phyloP scores from a whole-genome alignment of 1,284 basidiomycete species.

The Leccinum fallax region DNA sequence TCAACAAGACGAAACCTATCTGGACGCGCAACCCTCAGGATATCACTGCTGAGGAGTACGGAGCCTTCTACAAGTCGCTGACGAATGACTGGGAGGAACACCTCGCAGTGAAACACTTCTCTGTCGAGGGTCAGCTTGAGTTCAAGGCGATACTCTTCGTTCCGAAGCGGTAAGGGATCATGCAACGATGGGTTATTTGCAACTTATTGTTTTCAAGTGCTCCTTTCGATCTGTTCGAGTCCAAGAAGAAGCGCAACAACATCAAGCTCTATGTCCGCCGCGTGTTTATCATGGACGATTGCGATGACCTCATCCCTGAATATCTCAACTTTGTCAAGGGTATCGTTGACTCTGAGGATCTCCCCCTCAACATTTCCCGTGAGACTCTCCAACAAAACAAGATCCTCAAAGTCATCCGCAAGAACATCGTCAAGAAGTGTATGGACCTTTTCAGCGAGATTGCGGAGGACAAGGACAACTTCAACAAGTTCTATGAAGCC shows the following conservation, averaged over 20 bases:
- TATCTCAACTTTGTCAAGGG: slow-evolving; percentile 99
- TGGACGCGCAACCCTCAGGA: slow-evolving; percentile 99
- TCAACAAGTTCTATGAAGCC: slow-evolving; percentile 94
- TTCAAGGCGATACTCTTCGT: slow-evolving; percentile 99
- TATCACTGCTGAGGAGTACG: slow-evolving; percentile 93
- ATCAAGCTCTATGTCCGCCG: slow-evolving; percentile 99
- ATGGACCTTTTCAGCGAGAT: slow-evolving; percentile 96
- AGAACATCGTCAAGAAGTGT: slow-evolving; percentile 99
- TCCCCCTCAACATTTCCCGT: slow-evolving; percentile 99
- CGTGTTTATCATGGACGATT: slow-evolving; percentile 99
- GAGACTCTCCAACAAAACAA: slow-evolving; percentile 99
- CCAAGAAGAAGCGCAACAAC: slow-evolving; percentile 99
- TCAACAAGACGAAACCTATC: slow-evolving; percentile 99
- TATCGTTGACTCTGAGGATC: slow-evolving; percentile 99
- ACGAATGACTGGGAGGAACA: slow-evolving; percentile 99
- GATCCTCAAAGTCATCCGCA: slow-evolving; percentile 99
- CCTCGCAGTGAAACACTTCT: slow-evolving; percentile 99
- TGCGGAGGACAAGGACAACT: slow-evolving; percentile 99
- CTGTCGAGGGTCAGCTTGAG: slow-evolving; percentile 99
- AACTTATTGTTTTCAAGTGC: slow-evolving; percentile 54
- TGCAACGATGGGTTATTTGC: not conserved
- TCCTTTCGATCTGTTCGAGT: slow-evolving; percentile 99
- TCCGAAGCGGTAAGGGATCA: slow-evolving; percentile 80
- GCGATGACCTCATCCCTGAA: slow-evolving; percentile 99
- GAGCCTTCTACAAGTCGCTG: slow-evolving; percentile 98